Evolutionary conservation across 2,329 filamentous ascomycete species (phyloP).

Genomic region (Cladosporium colombiae): DNA sequence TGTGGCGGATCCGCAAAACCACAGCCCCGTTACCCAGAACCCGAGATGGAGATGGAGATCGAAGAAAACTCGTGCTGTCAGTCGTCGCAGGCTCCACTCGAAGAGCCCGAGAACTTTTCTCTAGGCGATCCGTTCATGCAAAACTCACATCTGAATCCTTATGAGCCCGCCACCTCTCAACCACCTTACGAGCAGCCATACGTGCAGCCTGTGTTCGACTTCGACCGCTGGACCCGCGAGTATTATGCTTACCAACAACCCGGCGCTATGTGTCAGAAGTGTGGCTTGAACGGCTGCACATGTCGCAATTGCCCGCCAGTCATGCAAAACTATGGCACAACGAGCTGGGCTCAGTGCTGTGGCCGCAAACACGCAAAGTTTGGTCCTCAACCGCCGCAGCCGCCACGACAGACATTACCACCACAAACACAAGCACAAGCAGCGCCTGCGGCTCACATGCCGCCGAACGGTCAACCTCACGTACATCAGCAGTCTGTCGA

Average conservation of each 20-base stretch:
- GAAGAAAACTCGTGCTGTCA: constrained; percentile 32
- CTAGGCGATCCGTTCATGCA: constrained; percentile 39
- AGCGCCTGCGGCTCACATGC: constrained; percentile 11
- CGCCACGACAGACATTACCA: background rate
- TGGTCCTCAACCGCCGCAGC: constrained; percentile 23
- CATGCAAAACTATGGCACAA: constrained; percentile 34
- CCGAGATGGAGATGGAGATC: constrained; percentile 18
- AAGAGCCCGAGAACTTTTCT: constrained; percentile 16
- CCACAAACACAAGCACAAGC: background rate
- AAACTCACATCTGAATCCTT: constrained; percentile 29
- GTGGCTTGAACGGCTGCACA: constrained; percentile 36
- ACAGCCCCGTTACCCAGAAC: constrained; percentile 10
- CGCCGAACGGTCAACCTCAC: constrained; percentile 1
- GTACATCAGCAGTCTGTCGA: constrained; percentile 8
- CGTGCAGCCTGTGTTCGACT: constrained; percentile 29
- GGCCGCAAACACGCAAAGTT: constrained; percentile 36
- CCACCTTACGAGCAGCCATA: constrained; percentile 15
- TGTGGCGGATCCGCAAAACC: constrained; percentile 7
- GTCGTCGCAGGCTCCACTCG: constrained; percentile 22
- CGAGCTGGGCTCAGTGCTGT: constrained; percentile 38
- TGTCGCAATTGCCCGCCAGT: constrained; percentile 37
- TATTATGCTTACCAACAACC: constrained; percentile 37
- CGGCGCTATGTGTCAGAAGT: constrained; percentile 38
- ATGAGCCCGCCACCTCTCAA: constrained; percentile 8
- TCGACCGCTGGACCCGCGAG: constrained; percentile 30